phyloP scores from a whole-genome alignment of 345 rosid species.

The Camelina laxa region DNA sequence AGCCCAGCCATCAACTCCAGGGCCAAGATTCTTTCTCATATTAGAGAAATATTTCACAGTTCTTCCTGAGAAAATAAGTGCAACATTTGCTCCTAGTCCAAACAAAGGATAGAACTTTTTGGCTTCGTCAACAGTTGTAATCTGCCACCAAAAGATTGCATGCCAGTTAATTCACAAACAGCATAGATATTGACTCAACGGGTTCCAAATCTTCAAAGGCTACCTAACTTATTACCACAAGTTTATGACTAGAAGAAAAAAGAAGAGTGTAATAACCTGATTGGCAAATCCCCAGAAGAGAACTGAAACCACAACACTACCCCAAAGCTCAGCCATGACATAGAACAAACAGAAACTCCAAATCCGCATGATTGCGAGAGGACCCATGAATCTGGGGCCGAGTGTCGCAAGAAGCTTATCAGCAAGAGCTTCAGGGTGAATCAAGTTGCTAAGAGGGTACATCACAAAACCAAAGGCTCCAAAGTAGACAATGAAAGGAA shows the following conservation, averaged over 20 bases:
- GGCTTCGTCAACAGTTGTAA: conserved; percentile 95
- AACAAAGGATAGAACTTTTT: conserved; percentile 92
- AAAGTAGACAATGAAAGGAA: conserved; percentile 90
- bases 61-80: conserved; percentile 91
- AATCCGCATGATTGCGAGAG: conserved; percentile 92
- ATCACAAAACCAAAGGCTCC: conserved; percentile 92
- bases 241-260: background rate
- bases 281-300: conserved; percentile 98
- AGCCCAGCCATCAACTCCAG: conserved; percentile 99
- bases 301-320: conserved; percentile 94
- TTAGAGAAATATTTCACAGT: conserved; percentile 96
- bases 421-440: conserved; percentile 86
- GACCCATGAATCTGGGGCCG: conserved; percentile 96
- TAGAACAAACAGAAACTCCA: conserved; percentile 98
- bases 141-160: conserved; percentile 56
- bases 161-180: background rate
- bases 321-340: conserved; percentile 99
- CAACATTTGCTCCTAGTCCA: conserved; percentile 94
- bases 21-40: conserved; percentile 82
- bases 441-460: conserved; percentile 86
- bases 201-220: conserved; percentile 1
- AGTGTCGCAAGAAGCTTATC: conserved; percentile 75
- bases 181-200: background rate
- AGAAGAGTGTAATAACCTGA: conserved; percentile 63
- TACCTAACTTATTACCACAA: conserved; percentile 4